Evolutionary conservation across 306 rosid genomes (phyloP).

Genomic region (Ceratonia siliqua): DNA sequence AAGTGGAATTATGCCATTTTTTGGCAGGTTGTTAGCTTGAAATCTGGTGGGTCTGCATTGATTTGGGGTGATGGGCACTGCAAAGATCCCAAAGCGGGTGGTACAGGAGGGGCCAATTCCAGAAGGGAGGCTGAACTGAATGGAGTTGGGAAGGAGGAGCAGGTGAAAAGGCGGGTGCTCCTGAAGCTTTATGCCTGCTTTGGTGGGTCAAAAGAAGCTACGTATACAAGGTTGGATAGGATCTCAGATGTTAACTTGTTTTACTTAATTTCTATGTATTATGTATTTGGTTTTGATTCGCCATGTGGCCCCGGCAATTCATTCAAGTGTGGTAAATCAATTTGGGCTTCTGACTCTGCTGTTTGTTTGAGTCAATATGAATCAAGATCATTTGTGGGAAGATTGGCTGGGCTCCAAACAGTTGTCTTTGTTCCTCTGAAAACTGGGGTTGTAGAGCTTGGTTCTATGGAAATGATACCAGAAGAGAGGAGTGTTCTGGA

Average conservation of each 20-base stretch:
- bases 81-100: conserved; percentile 45
- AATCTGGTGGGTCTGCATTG: conserved; percentile 75
- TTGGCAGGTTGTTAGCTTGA: conserved; percentile 76
- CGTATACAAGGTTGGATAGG: conserved; percentile 47
- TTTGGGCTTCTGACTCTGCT: conserved; percentile 56
- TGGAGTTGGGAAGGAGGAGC: conserved; percentile 47
- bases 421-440: conserved; percentile 62
- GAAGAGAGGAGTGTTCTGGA: conserved; percentile 1
- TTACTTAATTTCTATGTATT: conserved; percentile 64
- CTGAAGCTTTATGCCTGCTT: conserved; percentile 67
- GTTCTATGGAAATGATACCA: conserved; percentile 36
- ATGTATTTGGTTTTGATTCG: conserved; percentile 61
- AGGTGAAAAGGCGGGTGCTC: conserved; percentile 63
- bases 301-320: conserved; percentile 28
- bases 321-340: conserved; percentile 47
- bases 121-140: conserved; percentile 30
- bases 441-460: conserved; percentile 68
- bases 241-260: conserved; percentile 76
- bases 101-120: conserved; percentile 23
- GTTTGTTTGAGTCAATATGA: conserved; percentile 51
- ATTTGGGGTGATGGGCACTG: conserved; percentile 83
- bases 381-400: conserved; percentile 54
- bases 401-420: conserved; percentile 61
- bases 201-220: conserved; percentile 51
- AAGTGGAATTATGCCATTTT: conserved; percentile 79